Evolutionary conservation across 805 yeast genomes (phyloP), one percentile per base, ranked within the genome.

Genomic region (Suhomyces faveliae): DNA sequence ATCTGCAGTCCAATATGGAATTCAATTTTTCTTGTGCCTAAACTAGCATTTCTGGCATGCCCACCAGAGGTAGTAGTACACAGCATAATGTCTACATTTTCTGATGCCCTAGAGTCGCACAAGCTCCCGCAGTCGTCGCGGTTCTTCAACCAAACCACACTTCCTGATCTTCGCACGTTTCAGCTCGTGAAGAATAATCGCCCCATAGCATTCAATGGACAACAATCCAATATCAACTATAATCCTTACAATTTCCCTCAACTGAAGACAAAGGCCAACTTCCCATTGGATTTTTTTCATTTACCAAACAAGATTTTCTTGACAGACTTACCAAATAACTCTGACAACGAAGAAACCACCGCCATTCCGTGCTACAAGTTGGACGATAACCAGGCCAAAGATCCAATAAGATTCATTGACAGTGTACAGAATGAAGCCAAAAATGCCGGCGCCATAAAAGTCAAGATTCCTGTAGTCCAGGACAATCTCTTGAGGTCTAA

Each of bases 391-490:
- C 84, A 87, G 17, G 51, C 61, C 50, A 58, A 64, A 9, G 84
- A 85, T 60, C 95, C 96, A 0, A 78, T 85, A 17, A 63, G 62
- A n/a, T 85, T 83, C 54, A 68, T 88, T 13, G 84, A 86, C 19
- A 71, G 78, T 11, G 63, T 81, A 1, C 62, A 67, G 10, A 70
- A 74, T 0, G 56, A 74, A 8, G 96, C 94, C 2, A 65, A 61
- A 25, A 61, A 67, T 23, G 81, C 76, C 61, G 97, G 97, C 0
- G 90, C 94, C 58, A 66, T 89, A 39, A 91, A 90, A 59, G 61
- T 91, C 2, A 70, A 78, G 5, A 84, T 95, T 4, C 91, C 92
- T 1, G 56, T 49, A 2, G 43, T 45, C 22, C 56, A 52, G 10
- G 59, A 58, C 10, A 51, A 54, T 7, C 48, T 54, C 11, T 49